Conservation (phyloP, 2,329 filamentous ascomycete genomes). For the Talaromyces sp. region DNA sequence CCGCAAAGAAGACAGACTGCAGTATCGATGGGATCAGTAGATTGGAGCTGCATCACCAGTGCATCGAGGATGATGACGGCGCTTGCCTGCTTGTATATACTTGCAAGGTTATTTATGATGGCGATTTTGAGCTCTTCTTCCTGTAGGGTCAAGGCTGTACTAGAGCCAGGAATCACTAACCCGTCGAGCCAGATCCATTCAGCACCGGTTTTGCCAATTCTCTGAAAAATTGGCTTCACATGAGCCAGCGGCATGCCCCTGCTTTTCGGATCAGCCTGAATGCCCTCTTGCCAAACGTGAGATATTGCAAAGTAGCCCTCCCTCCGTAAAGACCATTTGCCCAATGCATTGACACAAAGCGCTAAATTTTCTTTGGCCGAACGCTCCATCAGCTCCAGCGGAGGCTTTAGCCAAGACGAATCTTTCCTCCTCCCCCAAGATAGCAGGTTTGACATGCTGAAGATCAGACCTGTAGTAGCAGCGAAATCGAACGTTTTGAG, state of each 20-base stretch:
- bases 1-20: not conserved
- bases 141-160: not conserved
- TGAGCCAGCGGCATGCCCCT: not conserved
- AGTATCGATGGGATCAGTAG: not conserved
- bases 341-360: not conserved
- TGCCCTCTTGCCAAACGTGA: not conserved
- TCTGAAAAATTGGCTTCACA: not conserved
- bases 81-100: not conserved
- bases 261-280: conserved; percentile 1
- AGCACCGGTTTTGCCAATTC: not conserved
- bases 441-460: not conserved
- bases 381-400: not conserved
- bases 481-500: not conserved
- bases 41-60: conserved; percentile 4
- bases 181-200: conserved; percentile 6
- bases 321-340: not conserved
- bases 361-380: not conserved
- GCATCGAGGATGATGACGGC: conserved; percentile 1
- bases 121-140: conserved; percentile 4
- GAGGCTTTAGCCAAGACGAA: not conserved
- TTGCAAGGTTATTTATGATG: not conserved
- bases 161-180: not conserved
- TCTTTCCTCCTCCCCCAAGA: not conserved
- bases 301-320: not conserved
- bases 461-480: not conserved